Evolutionary conservation across 306 rosid species (phyloP), one percentile per base, ranked within the genome.

Genomic region (Chamaecrista fasciculata): DNA sequence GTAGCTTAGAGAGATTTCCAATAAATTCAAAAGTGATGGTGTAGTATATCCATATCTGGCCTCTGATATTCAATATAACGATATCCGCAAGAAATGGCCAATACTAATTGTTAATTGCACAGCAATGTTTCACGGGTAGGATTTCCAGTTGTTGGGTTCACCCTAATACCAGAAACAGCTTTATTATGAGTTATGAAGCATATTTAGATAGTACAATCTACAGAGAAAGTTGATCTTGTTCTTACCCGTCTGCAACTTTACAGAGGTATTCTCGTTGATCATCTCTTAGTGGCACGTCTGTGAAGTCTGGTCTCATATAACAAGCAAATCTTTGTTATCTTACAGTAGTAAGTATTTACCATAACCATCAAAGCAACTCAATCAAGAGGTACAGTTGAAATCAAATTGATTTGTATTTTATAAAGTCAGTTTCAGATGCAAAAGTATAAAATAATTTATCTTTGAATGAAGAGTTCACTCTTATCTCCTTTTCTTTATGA

Each of bases 261-360:
- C 99, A 94, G 12, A 94, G 91, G 84, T 86, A 88, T 67, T 74
- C 88, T 28, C 95, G 86, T 62, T 94, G 99, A 75, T 94, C 99
- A 48, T 94, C 99, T 80, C 99, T 84, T 47, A 94, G 71, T 44
- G 97, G 99, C 73, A 94, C 97, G 42, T 93, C 98, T 11, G 98
- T 90, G 85, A 93, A 93, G 70, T 93, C 98, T 88, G 87, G 29
- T 62, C 58, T 78, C 51, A 44, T 16, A 58, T 66, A 59, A 76
- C n/a, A 50, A 58, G 50, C 34, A 51, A 53, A 83, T 11, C 52
- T 56, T 56, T 56, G 31, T 59, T 57, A 76, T 47, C 20, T 58
- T 19, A 37, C 26, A 4, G 16, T 11, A 40, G 33, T 33, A 21
- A 11, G 60, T 74, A 16, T 69, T 24, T 33, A 33, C 7, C 36